Conservation (phyloP, 208 protist species). For the Jaenimonas drosophilae region DNA sequence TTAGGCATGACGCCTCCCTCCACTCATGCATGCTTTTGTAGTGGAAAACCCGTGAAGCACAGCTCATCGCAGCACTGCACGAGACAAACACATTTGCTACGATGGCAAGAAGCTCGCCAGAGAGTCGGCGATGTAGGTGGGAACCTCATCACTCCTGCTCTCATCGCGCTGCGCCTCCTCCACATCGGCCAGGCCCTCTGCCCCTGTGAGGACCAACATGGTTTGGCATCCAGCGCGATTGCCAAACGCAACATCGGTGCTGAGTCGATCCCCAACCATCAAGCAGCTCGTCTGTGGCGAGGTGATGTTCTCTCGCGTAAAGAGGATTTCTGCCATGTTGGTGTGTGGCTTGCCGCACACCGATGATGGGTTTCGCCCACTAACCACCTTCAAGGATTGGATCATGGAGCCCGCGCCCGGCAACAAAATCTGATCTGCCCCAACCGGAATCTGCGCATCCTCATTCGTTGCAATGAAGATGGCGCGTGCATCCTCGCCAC, state of each 20-base stretch:
- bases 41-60: no score
- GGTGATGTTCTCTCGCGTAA: conserved; percentile 32
- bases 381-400: conserved; percentile 14
- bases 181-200: conserved; percentile 31
- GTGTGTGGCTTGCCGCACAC: conserved; percentile 62
- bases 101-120: conserved; percentile 32
- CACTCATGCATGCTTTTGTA: no score
- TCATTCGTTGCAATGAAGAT: conserved; percentile 67
- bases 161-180: conserved; percentile 15
- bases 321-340: conserved; percentile 48
- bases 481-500: neutral
- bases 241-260: conserved; percentile 73
- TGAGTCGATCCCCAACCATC: conserved; percentile 71
- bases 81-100: no score
- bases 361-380: conserved; percentile 21
- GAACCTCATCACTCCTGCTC: conserved; percentile 17
- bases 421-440: conserved; percentile 19
- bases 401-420: conserved; percentile 51
- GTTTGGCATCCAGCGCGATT: conserved; percentile 39
- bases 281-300: conserved; percentile 32
- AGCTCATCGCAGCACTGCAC: no score
- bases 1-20: no score
- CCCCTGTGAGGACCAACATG: conserved; percentile 62
- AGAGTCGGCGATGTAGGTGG: conserved; percentile 54
- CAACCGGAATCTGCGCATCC: conserved; percentile 54